Percentiles rank a stretch among this genome's conserved stretches.
Evolutionary conservation across 1,284 basidiomycete genomes (phyloP).

Genomic region (Cryptococcus sp.): DNA sequence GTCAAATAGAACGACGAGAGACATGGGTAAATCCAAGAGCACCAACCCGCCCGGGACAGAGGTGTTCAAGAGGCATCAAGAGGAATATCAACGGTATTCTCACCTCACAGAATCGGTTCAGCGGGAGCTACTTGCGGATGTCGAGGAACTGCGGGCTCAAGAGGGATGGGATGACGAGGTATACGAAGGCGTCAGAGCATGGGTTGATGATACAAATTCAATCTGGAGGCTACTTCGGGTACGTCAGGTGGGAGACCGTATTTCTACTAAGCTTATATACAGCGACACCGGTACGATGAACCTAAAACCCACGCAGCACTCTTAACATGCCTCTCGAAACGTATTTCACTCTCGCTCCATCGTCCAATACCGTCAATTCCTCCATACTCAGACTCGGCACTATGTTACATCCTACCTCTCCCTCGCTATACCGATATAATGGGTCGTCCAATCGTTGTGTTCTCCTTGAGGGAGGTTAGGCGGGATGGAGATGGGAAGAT

Average conservation of each 20-base stretch:
- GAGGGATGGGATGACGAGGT: constrained; percentile 39
- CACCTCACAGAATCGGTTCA: constrained; percentile 25
- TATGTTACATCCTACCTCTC: constrained; percentile 39
- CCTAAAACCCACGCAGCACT: constrained; percentile 25
- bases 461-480: constrained; percentile 32
- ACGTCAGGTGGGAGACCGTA: constrained; percentile 8
- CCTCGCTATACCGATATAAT: constrained; percentile 29
- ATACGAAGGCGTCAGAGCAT: constrained; percentile 31
- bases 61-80: constrained; percentile 2
- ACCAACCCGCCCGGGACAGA: not conserved
- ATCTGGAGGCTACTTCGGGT: constrained; percentile 43
- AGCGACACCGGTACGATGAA: constrained; percentile 36
- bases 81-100: constrained; percentile 30
- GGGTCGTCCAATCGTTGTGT: constrained; percentile 38
- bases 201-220: constrained; percentile 34
- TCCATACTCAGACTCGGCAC: constrained; percentile 18
- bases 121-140: constrained; percentile 30
- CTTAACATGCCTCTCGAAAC: constrained; percentile 18
- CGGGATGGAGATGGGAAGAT: constrained; percentile 34
- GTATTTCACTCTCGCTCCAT: constrained; percentile 25
- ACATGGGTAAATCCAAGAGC: too few species aligned
- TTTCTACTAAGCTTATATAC: not conserved
- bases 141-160: constrained; percentile 30
- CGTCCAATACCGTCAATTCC: constrained; percentile 24
- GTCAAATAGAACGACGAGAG: too few species aligned